Evolutionary conservation across 305 asterid genomes (phyloP).

Genomic region (Fraxinus sp.): DNA sequence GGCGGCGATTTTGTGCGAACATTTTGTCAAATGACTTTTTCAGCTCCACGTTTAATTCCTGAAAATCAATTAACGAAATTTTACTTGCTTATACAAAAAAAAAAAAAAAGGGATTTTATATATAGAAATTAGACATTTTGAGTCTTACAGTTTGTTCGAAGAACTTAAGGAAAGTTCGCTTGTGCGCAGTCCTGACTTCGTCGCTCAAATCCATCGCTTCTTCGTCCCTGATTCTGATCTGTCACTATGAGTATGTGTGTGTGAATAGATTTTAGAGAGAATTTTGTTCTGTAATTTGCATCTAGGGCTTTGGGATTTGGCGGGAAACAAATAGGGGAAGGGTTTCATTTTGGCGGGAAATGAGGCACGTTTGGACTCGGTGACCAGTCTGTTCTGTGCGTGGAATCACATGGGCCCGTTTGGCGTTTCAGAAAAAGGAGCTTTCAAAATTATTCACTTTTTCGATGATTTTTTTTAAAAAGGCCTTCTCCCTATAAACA

Average conservation of each 20-base stretch:
- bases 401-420: no score
- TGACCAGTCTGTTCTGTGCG: no score
- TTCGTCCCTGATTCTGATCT: constrained; percentile 21
- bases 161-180: constrained; percentile 76
- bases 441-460: no score
- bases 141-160: constrained; percentile 83
- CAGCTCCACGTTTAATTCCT: constrained; percentile 64
- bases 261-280: neutral
- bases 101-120: neutral
- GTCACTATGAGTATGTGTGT: constrained; percentile 9
- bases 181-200: constrained; percentile 72
- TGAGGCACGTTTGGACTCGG: no score
- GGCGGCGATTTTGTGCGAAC: constrained; percentile 70
- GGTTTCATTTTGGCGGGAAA: constrained; percentile 49
- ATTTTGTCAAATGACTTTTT: constrained; percentile 56
- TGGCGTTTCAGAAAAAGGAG: no score
- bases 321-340: constrained; percentile 43
- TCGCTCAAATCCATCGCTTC: constrained; percentile 81
- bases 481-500: no score
- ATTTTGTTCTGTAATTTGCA: neutral
- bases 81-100: neutral
- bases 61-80: constrained; percentile 7
- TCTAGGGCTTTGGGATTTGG: constrained; percentile 42
- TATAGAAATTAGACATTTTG: neutral
- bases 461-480: no score